Conservation (phyloP, 345 rosid genomes). For the Eucalyptus grandis region DNA sequence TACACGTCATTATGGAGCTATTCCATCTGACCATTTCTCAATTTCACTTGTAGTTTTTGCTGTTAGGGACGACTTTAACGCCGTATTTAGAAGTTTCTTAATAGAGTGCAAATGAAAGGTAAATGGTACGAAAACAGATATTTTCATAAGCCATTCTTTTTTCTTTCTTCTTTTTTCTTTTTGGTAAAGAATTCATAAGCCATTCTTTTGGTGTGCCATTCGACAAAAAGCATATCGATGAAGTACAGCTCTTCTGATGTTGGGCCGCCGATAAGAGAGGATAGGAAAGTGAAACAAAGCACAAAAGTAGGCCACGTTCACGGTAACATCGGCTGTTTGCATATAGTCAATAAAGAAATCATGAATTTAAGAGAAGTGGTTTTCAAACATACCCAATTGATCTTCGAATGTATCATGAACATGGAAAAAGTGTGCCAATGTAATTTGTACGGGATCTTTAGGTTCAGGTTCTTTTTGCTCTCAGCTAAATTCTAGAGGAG, state of each 20-base stretch:
- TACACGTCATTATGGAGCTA: constrained; percentile 59
- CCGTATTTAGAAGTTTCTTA: background rate
- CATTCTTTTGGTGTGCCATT: background rate
- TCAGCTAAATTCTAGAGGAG: background rate
- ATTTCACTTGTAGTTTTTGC: background rate
- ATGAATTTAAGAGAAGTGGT: background rate
- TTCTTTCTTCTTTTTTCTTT: too few species aligned
- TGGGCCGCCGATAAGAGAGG: background rate
- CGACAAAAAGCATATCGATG: background rate
- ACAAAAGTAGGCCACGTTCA: background rate
- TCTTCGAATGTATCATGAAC: background rate
- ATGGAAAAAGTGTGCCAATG: background rate
- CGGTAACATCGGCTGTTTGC: background rate
- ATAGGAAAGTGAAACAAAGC: background rate
- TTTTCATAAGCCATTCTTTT: background rate
- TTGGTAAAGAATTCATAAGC: background rate
- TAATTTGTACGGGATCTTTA: background rate
- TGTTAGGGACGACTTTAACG: background rate
- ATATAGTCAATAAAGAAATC: background rate
- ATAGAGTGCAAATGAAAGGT: background rate
- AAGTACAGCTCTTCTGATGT: background rate
- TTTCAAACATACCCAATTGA: background rate
- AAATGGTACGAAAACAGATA: background rate
- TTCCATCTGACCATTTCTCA: background rate
- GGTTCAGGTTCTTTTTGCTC: background rate